phyloP scores from a whole-genome alignment of 371 early-diverging fungal species.

The Saksenaea oblongispora region DNA sequence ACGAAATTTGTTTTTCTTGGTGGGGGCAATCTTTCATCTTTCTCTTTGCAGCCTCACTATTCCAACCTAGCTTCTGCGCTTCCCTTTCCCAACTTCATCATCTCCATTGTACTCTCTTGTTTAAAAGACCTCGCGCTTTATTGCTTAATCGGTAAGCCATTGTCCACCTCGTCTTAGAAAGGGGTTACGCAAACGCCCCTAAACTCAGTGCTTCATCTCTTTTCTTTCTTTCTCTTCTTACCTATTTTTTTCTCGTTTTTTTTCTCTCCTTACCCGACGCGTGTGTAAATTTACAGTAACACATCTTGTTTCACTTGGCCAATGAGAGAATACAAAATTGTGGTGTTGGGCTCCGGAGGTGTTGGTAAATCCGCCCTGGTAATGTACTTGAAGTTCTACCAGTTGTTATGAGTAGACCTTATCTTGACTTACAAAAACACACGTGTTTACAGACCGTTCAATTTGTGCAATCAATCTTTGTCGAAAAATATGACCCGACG shows the following conservation, averaged over 20 bases:
- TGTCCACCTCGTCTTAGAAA: background rate
- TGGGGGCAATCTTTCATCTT: no score
- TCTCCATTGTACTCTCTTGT: background rate
- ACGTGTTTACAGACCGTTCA: slow-evolving; percentile 64
- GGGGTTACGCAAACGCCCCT: slow-evolving; percentile 5
- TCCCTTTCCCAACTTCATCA: slow-evolving; percentile 1
- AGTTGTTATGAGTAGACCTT: slow-evolving; percentile 56
- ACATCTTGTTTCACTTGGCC: slow-evolving; percentile 11
- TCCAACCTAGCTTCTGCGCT: background rate
- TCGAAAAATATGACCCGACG: slow-evolving; percentile 80
- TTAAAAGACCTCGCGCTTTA: slow-evolving; percentile 1
- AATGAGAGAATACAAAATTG: slow-evolving; percentile 85
- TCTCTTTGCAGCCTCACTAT: background rate
- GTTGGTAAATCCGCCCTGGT: slow-evolving; percentile 91
- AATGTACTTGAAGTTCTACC: slow-evolving; percentile 69
- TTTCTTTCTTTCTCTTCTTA: slow-evolving; percentile 1
- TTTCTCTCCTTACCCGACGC: background rate
- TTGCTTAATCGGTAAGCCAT: slow-evolving; percentile 6
- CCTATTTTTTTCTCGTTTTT: background rate
- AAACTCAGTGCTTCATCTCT: slow-evolving; percentile 4
- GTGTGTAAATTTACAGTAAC: background rate
- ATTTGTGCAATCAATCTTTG: slow-evolving; percentile 79
- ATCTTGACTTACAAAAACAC: slow-evolving; percentile 59
- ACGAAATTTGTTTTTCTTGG: no score
- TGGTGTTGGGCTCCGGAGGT: slow-evolving; percentile 89